A percentile compares a stretch with the other conserved stretches of the same genome.
These are phyloP conservation scores for Backusella liffmaniae DNA, from an alignment of 192 early-diverging fungal species.

Conservation along the genomic window DNA sequence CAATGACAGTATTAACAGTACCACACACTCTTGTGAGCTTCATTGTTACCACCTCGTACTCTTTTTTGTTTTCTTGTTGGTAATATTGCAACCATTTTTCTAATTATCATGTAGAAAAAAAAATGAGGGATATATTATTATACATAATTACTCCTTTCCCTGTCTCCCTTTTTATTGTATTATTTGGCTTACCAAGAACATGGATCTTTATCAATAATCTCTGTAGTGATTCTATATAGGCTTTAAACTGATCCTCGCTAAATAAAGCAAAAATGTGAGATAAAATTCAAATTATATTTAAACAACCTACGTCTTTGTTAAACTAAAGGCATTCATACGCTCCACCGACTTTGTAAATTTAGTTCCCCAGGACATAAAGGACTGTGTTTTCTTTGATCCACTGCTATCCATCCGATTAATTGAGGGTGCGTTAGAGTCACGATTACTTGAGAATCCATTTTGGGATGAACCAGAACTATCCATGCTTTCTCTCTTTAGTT, in stretches of 20 bases:
- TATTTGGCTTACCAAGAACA: slow-evolving; percentile 24
- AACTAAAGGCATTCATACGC: slow-evolving; percentile 9
- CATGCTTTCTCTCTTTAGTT: slow-evolving; percentile 14
- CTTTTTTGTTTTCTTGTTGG: not conserved
- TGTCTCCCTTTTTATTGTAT: too few species aligned
- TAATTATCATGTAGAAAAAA: not conserved
- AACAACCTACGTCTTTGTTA: not conserved
- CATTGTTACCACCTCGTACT: not conserved
- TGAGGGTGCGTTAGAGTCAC: not conserved
- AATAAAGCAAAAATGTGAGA: too few species aligned
- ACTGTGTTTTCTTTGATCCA: not conserved
- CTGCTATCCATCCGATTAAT: slow-evolving; percentile 3
- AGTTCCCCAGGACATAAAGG: slow-evolving; percentile 8
- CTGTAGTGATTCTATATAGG: slow-evolving; percentile 21
- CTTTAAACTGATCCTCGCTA: slow-evolving; percentile 26
- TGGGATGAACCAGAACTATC: not conserved
- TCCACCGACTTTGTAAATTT: slow-evolving; percentile 1
- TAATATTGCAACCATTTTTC: slow-evolving; percentile 27
- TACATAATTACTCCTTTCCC: not conserved
- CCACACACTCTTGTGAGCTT: slow-evolving; percentile 14
- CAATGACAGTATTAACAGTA: slow-evolving; percentile 14
- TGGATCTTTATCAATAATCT: slow-evolving; percentile 24
- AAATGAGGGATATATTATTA: not conserved
- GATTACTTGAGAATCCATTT: not conserved
- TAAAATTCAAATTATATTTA: too few species aligned